phyloP scores from a whole-genome alignment of 768 basidiomycete genomes.

The Dentipellis sp. region DNA sequence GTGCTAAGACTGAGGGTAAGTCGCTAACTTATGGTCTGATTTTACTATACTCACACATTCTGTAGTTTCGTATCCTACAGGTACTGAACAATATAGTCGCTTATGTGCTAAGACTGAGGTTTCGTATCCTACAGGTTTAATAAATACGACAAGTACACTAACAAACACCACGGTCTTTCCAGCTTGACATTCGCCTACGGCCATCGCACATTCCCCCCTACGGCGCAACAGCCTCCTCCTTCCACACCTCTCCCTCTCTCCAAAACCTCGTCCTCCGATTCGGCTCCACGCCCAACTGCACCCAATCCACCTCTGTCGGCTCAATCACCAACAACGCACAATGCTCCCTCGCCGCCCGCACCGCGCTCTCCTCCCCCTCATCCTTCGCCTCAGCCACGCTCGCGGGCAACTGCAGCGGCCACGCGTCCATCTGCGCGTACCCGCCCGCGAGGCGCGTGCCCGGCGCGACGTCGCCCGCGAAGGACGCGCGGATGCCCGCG shows the following conservation, averaged over 20 bases:
- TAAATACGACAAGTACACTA: not conserved
- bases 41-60: no score
- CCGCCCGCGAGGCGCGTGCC: constrained; percentile 44
- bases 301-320: constrained; percentile 58
- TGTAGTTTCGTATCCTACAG: not conserved
- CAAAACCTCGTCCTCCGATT: constrained; percentile 50
- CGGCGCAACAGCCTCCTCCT: constrained; percentile 55
- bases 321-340: constrained; percentile 71
- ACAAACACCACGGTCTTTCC: no score
- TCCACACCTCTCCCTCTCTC: constrained; percentile 41
- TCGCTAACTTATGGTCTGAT: no score
- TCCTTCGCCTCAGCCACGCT: constrained; percentile 30
- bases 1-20: no score
- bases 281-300: constrained; percentile 49
- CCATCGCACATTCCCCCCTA: constrained; percentile 16
- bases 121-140: not conserved
- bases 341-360: constrained; percentile 49
- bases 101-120: not conserved
- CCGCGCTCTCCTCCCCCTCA: constrained; percentile 34
- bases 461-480: constrained; percentile 54
- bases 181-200: no score
- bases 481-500: constrained; percentile 57
- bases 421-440: constrained; percentile 52
- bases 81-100: not conserved
- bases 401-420: constrained; percentile 40